Conservation (phyloP, 805 yeast genomes). For the Yamadazyma olivae region DNA sequence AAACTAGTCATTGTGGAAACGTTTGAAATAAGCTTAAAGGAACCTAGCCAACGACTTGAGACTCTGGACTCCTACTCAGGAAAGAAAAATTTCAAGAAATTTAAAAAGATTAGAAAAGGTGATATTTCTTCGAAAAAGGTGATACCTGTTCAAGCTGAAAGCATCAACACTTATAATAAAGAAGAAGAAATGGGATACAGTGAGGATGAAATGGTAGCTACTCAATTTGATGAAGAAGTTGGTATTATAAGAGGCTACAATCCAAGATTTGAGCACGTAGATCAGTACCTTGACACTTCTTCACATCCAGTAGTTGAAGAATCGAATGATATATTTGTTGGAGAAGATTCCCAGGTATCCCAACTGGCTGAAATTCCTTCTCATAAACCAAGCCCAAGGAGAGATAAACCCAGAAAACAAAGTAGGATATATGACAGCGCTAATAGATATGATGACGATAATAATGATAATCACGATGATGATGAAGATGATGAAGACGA, state of each 20-base stretch:
- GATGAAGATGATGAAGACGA: constrained; percentile 21
- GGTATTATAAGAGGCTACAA: constrained; percentile 2
- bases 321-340: constrained; percentile 12
- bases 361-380: constrained; percentile 6
- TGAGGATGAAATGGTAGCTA: not conserved
- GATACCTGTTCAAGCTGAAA: not conserved
- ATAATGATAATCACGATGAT: constrained; percentile 1
- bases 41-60: not conserved
- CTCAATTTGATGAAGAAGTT: constrained; percentile 1
- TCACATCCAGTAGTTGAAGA: not conserved
- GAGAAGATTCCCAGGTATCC: constrained; percentile 8
- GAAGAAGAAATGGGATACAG: not conserved
- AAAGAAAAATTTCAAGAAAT: constrained; percentile 30
- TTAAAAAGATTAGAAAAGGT: constrained; percentile 20
- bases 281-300: not conserved
- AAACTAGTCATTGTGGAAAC: constrained; percentile 30
- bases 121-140: constrained; percentile 4
- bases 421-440: too few species aligned
- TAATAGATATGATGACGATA: too few species aligned
- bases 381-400: constrained; percentile 3
- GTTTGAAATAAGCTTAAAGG: constrained; percentile 16
- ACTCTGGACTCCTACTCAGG: not conserved
- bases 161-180: too few species aligned
- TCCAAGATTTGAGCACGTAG: constrained; percentile 1
- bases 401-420: constrained; percentile 2